Evolutionary conservation across 257 asterid genomes (phyloP).

Genomic region (Striga asiatica): DNA sequence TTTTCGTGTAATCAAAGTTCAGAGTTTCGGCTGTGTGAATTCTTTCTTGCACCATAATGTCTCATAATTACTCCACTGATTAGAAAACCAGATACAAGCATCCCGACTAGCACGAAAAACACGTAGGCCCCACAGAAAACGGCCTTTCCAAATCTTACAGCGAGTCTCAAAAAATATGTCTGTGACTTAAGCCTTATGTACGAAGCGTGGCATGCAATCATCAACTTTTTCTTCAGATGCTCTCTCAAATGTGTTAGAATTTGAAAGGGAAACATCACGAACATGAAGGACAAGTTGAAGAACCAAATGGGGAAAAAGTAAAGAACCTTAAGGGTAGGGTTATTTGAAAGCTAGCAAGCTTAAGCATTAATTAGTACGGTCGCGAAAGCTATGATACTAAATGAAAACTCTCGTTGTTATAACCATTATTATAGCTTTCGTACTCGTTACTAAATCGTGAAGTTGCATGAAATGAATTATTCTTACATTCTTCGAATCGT

Average conservation of each 20-base stretch:
- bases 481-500: constrained; percentile 1
- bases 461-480: too few relatives aligned
- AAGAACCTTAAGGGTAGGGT: constrained; percentile 25
- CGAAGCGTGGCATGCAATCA: constrained; percentile 14
- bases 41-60: constrained; percentile 33
- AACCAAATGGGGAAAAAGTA: constrained; percentile 30
- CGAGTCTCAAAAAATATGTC: constrained; percentile 22
- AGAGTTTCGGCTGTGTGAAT: constrained; percentile 31
- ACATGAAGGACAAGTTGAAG: constrained; percentile 22
- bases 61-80: constrained; percentile 27
- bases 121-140: constrained; percentile 32
- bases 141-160: constrained; percentile 29
- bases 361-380: constrained; percentile 20
- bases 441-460: too few relatives aligned
- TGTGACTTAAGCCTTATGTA: constrained; percentile 17
- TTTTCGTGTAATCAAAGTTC: constrained; percentile 50
- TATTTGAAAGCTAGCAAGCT: constrained; percentile 31
- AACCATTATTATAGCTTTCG: too few relatives aligned
- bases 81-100: constrained; percentile 30
- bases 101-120: constrained; percentile 29
- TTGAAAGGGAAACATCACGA: constrained; percentile 34
- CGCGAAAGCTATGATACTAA: constrained; percentile 19
- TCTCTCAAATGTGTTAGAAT: constrained; percentile 19
- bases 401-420: too few relatives aligned
- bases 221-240: constrained; percentile 21